Evolutionary conservation across 306 rosid species (phyloP).

Genomic region (Dryas drummondii): DNA sequence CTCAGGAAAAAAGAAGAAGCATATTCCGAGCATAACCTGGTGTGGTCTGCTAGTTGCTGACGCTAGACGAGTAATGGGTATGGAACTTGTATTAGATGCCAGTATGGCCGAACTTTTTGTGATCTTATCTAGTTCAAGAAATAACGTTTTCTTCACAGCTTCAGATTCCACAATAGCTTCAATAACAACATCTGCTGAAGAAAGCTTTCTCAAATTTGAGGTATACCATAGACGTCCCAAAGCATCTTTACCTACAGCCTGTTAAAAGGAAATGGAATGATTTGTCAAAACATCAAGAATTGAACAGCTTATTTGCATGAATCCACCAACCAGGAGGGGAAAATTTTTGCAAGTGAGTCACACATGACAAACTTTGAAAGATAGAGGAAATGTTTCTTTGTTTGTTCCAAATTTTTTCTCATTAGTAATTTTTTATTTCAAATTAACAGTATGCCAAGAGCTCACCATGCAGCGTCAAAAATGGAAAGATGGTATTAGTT

Average conservation of each 20-base stretch:
- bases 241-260: slow-evolving; percentile 41
- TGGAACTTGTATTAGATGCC: slow-evolving; percentile 97
- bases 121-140: slow-evolving; percentile 57
- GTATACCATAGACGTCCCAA: slow-evolving; percentile 51
- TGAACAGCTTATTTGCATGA: no score
- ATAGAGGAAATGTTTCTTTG: no score
- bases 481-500: no score
- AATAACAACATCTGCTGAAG: slow-evolving; percentile 58
- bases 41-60: slow-evolving; percentile 61
- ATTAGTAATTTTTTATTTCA: not conserved
- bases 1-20: slow-evolving; percentile 13
- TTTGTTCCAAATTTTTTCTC: not conserved
- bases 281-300: not conserved
- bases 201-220: slow-evolving; percentile 58
- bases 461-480: not conserved
- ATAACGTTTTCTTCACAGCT: slow-evolving; percentile 66
- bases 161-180: slow-evolving; percentile 92
- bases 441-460: not conserved
- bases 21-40: slow-evolving; percentile 46
- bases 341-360: not conserved
- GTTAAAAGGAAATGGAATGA: slow-evolving; percentile 8
- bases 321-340: not conserved
- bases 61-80: slow-evolving; percentile 82
- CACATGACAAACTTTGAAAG: not conserved
- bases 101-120: slow-evolving; percentile 64